Conservation (phyloP, 2,329 filamentous ascomycete species). For the Diaporthe eres region DNA sequence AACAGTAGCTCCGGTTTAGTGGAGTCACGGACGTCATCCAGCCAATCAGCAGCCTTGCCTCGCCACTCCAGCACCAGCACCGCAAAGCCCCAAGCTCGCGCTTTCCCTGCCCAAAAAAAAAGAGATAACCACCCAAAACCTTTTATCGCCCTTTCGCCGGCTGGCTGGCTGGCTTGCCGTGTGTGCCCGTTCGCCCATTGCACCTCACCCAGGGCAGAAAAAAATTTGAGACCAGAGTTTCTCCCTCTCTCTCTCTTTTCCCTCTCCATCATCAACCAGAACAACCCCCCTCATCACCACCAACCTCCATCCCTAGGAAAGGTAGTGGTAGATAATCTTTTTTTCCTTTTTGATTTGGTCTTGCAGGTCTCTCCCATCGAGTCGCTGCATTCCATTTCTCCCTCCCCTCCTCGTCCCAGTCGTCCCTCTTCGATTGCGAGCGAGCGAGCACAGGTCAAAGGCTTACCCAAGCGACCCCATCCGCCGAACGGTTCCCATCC, state of each 20-base stretch:
- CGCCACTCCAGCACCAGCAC: not conserved
- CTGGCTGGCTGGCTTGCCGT: constrained; percentile 4
- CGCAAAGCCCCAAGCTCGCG: constrained; percentile 29
- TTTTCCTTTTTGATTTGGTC: constrained; percentile 38
- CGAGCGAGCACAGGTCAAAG: constrained; percentile 36
- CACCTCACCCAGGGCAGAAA: constrained; percentile 38
- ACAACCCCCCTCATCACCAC: constrained; percentile 42
- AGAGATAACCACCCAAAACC: constrained; percentile 10
- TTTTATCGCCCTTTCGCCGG: constrained; percentile 12
- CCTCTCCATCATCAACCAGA: constrained; percentile 35
- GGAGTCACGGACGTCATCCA: not conserved
- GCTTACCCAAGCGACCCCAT: constrained; percentile 29
- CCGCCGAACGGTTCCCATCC: constrained; percentile 27
- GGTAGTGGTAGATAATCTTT: constrained; percentile 41
- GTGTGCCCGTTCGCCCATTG: constrained; percentile 4
- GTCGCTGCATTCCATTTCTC: constrained; percentile 38
- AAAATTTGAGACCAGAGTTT: constrained; percentile 40
- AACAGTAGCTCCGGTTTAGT: not conserved
- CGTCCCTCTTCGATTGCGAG: constrained; percentile 34
- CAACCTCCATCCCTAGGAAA: constrained; percentile 40
- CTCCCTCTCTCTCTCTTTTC: constrained; percentile 33
- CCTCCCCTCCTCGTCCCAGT: constrained; percentile 24
- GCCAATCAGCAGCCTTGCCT: constrained; percentile 12
- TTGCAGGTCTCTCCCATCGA: constrained; percentile 38
- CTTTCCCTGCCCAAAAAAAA: constrained; percentile 37